phyloP scores from a whole-genome alignment of 2,329 filamentous ascomycete genomes.

The Microcyclosporella mali region DNA sequence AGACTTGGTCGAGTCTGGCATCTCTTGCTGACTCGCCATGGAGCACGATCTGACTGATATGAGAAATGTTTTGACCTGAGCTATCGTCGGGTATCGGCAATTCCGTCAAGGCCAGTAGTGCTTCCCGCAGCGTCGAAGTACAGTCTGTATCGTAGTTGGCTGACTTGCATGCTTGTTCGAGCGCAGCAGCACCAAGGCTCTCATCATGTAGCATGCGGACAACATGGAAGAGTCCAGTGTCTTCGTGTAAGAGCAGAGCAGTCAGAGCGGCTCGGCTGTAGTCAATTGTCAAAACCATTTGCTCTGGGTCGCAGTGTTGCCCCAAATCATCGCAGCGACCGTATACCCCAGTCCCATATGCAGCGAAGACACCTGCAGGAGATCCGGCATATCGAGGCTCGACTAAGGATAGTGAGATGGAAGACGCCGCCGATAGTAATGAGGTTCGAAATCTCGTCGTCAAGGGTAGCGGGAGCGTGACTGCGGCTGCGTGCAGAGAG shows the following conservation, averaged over 20 bases:
- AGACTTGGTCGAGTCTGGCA: slow-evolving; percentile 2
- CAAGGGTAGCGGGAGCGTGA: slow-evolving; percentile 3
- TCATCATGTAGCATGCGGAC: slow-evolving; percentile 1
- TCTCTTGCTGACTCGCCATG: slow-evolving; percentile 1
- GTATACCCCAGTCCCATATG: slow-evolving; percentile 1
- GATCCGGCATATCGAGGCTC: not conserved
- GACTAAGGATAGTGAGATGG: slow-evolving; percentile 2
- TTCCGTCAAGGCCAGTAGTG: not conserved
- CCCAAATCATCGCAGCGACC: not conserved
- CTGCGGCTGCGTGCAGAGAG: slow-evolving; percentile 2
- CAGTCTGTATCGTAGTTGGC: not conserved
- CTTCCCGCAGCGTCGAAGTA: not conserved
- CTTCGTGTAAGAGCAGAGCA: slow-evolving; percentile 1
- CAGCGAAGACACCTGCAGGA: slow-evolving; percentile 2
- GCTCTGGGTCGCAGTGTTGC: slow-evolving; percentile 1
- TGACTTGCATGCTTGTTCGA: not conserved
- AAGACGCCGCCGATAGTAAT: slow-evolving; percentile 3
- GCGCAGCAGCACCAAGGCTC: slow-evolving; percentile 1
- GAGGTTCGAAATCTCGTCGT: not conserved
- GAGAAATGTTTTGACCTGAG: slow-evolving; percentile 1
- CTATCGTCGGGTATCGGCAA: not conserved
- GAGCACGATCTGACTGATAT: slow-evolving; percentile 1
- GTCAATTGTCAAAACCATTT: slow-evolving; percentile 2
- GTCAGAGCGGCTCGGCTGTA: slow-evolving; percentile 3
- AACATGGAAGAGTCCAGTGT: not conserved